Evolutionary conservation across 495 filamentous ascomycete genomes (phyloP), one percentile per base, ranked within the genome.

Genomic region (Neurospora sp.): DNA sequence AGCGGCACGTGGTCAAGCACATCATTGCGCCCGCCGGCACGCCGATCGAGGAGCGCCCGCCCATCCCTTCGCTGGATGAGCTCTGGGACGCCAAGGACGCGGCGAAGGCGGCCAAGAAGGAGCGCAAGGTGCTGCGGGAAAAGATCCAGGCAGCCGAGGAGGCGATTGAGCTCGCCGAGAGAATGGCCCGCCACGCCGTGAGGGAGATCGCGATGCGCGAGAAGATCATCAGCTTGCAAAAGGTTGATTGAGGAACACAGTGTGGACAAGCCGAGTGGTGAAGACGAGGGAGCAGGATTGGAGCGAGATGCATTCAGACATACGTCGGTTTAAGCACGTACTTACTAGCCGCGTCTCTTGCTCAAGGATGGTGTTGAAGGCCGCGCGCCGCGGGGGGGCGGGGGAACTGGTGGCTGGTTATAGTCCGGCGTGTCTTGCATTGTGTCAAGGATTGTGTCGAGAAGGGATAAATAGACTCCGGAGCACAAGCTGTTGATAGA

Each of bases 1-100:
- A 94, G 74, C 89, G 87, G 38, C 92, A 94, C 80, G 91, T 95
- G 39, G 90, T 96, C 35, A 90, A 92, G 79, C 81, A 86, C 71
- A 94, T 96, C 77, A 84, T 96, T 74, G 89, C 92, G 66, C 54
- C 93, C 90, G 92, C 91, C 73, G 92, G 90, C 9, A 77, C 82
- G 11, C 86, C 87, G 4, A 86, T 93, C 75, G 83, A 87, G 35
- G 85, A 86, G 23, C 86, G 93, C 11, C 88, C 91, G 39, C 82
- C 90, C 18, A 82, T 96, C 1, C 85, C 90, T 75, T 89, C 86
- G 2, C 78, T 86, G n/a, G 88, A 89, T 74, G 88, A 94, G 81
- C 84, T 88, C 16, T 79, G 89, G 71, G 85, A 80, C 20, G 80
- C 84, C 76, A 82, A 84, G 9, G 83, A 83, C 39, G 79, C 79